Base-by-base conservation (phyloP, 2,329 filamentous ascomycete genomes). In the Falciphora oryzae region DNA sequence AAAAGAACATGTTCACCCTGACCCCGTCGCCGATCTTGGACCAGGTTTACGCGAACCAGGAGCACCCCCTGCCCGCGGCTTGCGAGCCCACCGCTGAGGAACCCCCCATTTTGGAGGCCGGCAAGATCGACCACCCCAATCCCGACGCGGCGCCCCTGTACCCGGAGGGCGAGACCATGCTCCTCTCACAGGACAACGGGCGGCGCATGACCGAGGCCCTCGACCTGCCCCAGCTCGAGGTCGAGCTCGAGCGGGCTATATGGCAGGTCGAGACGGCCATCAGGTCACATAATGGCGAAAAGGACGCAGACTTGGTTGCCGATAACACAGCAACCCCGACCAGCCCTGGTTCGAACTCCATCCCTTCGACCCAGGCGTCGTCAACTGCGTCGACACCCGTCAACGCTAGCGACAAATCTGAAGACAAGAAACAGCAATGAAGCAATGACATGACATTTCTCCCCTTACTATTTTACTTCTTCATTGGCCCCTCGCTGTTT, bases 161-260 rank as follows among this genome's bases (percentile, higher is more conserved):
- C n/a, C 69, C 72, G 5, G 67, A 69, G 32, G 78, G 78, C 56
- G 83, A 82, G 70, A 78, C 71, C 65, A 76, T 86, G 69, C 66
- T 78, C 16, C 66, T 77, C 25, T 71, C 72, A 14, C 73, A 76
- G 64, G 71, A 69, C 22, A 70, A 72, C 10, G 73, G 70, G 35
- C 73, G 71, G 68, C 73, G 70, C 64, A 73, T 75, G 68, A 72
- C 72, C 14, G 68, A 87, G 64, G 83, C 82, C 8, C 76, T 93
- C 32, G 80, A 88, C 7, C 81, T 92, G 53, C 90, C 90, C 0
- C 88, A 90, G 65, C 80, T 94, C 31, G 85, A 87, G 64, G 79
- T 88, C 22, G 91, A 93, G 73, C 81, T 93, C 0, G 90, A 93
- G 71, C 80, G 91, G 58, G 91, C 91, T 6, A 86, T 92, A 65